Base-by-base conservation (phyloP, 106 monocot species). In the Hemerocallis citrina region DNA sequence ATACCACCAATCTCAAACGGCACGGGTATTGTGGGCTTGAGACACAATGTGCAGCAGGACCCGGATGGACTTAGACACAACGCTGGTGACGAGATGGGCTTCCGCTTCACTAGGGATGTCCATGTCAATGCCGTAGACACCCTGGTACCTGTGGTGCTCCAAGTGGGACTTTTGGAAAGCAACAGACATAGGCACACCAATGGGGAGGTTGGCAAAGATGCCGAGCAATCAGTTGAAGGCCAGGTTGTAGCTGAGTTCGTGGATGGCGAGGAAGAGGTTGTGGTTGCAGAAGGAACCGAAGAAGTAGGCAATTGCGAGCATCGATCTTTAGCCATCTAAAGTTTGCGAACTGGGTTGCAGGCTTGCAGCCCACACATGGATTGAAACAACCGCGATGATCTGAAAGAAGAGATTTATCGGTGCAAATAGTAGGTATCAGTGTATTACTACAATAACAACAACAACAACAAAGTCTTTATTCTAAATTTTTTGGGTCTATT, bases 91-190 rank as follows among this genome's bases (percentile, higher is more conserved):
- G 0, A 61, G 25, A 12, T 35, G 69, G 10, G 79, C 70, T 51
- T 92, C 91, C 0, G 61, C 58, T 5, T 43, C 35, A 55, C 59
- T 82, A 13, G 91, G 91, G 29, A 92, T 57, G 54, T 92, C 91
- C 91, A 86, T 92, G 69, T 92, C 86, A 10, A 86, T 72, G 34
- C 91, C 91, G 20, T 92, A 86, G 8, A 80, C 80, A 8, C 91
- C 91, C 32, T 86, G 91, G 64, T 72, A 86, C 17, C 83, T 79
- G 60, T 92, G 91, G 70, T 92, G 91, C 56, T 92, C 91, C 32
- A 92, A 27, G 72, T 92, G 91, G 70, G 86, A 92, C 54, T 86
- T 86, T 61, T 92, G 86, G 77, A 92, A 92, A 22, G 86, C 86
- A 16, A 92, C 48, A 55, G 91, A 86, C 86, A 86, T 83, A 55